A percentile compares a stretch with the other conserved stretches of the same genome.
Conservation (phyloP, 345 rosid species). For the Draba incana region DNA sequence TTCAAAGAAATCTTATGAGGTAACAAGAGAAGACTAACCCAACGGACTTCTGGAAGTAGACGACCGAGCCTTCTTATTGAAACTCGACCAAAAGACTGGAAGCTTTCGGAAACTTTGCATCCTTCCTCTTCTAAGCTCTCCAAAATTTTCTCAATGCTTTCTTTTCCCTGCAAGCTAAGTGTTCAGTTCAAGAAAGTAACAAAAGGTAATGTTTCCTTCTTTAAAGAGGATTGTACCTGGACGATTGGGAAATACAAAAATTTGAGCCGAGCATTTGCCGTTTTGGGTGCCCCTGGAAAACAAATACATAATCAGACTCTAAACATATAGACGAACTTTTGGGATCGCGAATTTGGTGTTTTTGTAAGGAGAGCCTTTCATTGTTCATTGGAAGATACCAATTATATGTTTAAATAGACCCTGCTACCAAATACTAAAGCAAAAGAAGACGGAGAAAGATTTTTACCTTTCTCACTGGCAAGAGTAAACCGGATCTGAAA, state of each 20-base stretch:
- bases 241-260: slow-evolving; percentile 67
- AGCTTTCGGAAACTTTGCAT: slow-evolving; percentile 50
- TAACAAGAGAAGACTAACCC: slow-evolving; percentile 55
- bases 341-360: neutral
- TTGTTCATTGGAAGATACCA: neutral
- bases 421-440: slow-evolving; percentile 18
- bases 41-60: slow-evolving; percentile 80
- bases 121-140: slow-evolving; percentile 53
- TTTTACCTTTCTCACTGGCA: slow-evolving; percentile 35
- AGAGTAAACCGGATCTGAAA: slow-evolving; percentile 52
- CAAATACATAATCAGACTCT: slow-evolving; percentile 24
- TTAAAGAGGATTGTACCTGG: slow-evolving; percentile 48
- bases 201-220: slow-evolving; percentile 10
- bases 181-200: slow-evolving; percentile 14
- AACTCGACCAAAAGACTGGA: slow-evolving; percentile 57
- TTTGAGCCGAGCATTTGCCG: slow-evolving; percentile 73
- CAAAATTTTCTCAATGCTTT: slow-evolving; percentile 60
- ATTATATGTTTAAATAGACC: neutral
- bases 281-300: slow-evolving; percentile 35
- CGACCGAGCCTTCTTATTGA: slow-evolving; percentile 80
- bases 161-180: slow-evolving; percentile 59
- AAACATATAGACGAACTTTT: slow-evolving; percentile 13
- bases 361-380: neutral
- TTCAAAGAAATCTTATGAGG: neutral
- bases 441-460: slow-evolving; percentile 4